Base-by-base conservation (phyloP, 192 early-diverging fungal genomes). In the Backusella macrospora region DNA sequence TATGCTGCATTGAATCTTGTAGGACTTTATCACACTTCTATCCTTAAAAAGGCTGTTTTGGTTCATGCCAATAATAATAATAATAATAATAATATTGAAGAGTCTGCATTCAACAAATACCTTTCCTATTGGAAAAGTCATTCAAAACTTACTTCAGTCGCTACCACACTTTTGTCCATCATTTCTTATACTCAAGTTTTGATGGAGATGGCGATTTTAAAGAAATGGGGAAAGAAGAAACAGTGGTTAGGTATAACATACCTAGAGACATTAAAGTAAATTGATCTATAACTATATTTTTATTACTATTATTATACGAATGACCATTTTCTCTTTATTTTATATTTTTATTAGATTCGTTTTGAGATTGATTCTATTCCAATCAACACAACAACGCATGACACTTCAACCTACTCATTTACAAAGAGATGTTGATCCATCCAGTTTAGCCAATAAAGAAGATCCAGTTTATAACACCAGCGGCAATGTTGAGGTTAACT, bases 11-110 rank as follows among this genome's bases (percentile, higher is more conserved):
- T 96, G 18, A 93, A 92, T 79, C 78, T 96, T 21, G 77, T 98
- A 40, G 90, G 91, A 66, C 83, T 95, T 18, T 93, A 93, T 84
- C 94, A 97, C 83, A 95, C 97, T 77, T 83, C 90, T 10, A 89
- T 98, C 49, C 82, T 95, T 67, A 78, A 74, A 47, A 76, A 78
- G 45, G 85, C 85, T 70, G 80, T 85, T 5, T 69, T 68, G 2
- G 76, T 81, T 72, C 40, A 81, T 47, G 72, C 80, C 1, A 65
- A 70, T 3, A 62, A 79, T 23, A 39, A 26, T 37, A 10, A 23
- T 59, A 59, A 14, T 34, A 34, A 34, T 23, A 39, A 26, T 37
- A 10, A 23, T 59, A 59, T 59, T 21, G 80, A 82, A 68, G 78
- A 76, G 42, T 83, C 85, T 14, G 64, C 80, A 10, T 83, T 85